Evolutionary conservation across 2,329 filamentous ascomycete genomes (phyloP), one percentile per base, ranked within the genome.

Genomic region (Didymellaceae sp.): DNA sequence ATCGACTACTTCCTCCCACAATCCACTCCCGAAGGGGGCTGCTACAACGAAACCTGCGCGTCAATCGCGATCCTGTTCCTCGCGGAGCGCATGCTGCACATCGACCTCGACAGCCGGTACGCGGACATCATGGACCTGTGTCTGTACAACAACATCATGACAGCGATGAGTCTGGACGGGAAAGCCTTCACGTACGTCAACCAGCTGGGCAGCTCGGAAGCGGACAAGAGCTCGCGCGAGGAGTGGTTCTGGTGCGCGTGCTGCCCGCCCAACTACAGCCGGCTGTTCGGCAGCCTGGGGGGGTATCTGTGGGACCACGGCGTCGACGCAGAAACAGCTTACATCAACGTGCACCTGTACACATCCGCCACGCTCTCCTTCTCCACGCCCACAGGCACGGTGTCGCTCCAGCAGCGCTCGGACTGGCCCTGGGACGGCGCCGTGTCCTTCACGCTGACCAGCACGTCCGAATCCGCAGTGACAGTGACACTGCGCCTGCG

Each of bases 171-270:
- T 20, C 65, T 79, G 7, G 77, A 82, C 54, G 83, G 84, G 2
- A 81, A 75, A 24, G 74, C 74, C 1, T 87, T 86, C 65, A 84
- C 82, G 0, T 87, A 87, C 53, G 79, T 80, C 43, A 86, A 86
- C 56, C 83, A 85, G 51, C 73, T 86, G 0, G 80, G 79, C 0
- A 83, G 81, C 25, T 82, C 78, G 7, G 77, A 80, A 6, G 63
- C 65, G 1, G 75, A 83, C 46, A 73, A 74, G 14, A 83, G 78
- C 16, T 71, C 74, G 47, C 74, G 83, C 11, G 74, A 78, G 24
- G 77, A 80, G 17, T 86, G 84, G 83, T 86, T 67, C 86, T 20
- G 82, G 82, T 55, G 53, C 34, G 53, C 53, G 17, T 55, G 53
- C 31, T 55, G 47, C 13, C 53, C 53, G 4, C 53, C 48, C 6